A percentile compares a stretch with the other conserved stretches of the same genome.
Conservation (phyloP, 2,329 filamentous ascomycete genomes). For the Cladophialophora carrionii region DNA sequence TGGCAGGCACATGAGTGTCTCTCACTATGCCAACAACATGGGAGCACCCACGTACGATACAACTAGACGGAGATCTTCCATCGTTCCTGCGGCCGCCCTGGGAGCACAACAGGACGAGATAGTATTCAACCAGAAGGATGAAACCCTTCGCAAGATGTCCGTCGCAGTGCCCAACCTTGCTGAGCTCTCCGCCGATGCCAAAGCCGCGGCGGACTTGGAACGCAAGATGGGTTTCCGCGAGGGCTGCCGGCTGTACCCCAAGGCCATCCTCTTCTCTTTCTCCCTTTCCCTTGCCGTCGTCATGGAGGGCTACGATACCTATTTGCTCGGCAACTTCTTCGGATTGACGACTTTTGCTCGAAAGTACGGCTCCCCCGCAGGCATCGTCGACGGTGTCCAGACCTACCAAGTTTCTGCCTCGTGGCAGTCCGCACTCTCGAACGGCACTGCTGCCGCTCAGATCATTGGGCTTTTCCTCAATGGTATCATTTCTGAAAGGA, state of each 20-base stretch:
- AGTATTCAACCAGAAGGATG: slow-evolving; percentile 38
- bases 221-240: slow-evolving; percentile 54
- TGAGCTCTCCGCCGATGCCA: slow-evolving; percentile 36
- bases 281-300: slow-evolving; percentile 37
- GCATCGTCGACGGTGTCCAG: slow-evolving; percentile 31
- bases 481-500: slow-evolving; percentile 47
- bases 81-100: slow-evolving; percentile 34
- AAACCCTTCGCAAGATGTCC: slow-evolving; percentile 39
- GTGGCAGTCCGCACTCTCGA: slow-evolving; percentile 53
- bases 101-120: slow-evolving; percentile 29
- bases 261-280: slow-evolving; percentile 48
- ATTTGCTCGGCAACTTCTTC: slow-evolving; percentile 39
- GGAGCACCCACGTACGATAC: slow-evolving; percentile 31
- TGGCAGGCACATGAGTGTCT: slow-evolving; percentile 37
- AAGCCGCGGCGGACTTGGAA: slow-evolving; percentile 35
- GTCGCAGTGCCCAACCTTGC: slow-evolving; percentile 38
- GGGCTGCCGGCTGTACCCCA: slow-evolving; percentile 81
- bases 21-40: slow-evolving; percentile 35
- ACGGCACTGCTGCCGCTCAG: slow-evolving; percentile 37
- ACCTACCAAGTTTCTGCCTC: slow-evolving; percentile 37
- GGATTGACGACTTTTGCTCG: slow-evolving; percentile 34
- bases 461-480: slow-evolving; percentile 39
- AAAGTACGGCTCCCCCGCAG: slow-evolving; percentile 32
- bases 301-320: slow-evolving; percentile 40
- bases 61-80: slow-evolving; percentile 37